Percentiles rank a stretch among this genome's conserved stretches.
These are phyloP conservation scores for Euphorbia corollata DNA, from an alignment of 441 rosid genomes.

Conservation along the genomic window DNA sequence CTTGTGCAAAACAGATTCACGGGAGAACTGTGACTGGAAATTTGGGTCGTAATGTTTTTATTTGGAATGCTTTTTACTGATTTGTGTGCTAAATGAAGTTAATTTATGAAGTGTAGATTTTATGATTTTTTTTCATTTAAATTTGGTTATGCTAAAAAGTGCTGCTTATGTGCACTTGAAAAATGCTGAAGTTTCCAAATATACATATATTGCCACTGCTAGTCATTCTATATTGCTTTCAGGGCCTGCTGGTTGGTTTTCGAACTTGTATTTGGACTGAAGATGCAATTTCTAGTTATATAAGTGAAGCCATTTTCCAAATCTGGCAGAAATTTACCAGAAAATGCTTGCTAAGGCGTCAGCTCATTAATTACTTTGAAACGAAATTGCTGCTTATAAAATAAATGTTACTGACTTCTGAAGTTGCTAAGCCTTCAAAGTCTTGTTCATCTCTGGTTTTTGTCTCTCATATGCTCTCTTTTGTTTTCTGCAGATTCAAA, in stretches of 20 bases:
- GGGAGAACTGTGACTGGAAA: conserved; percentile 35
- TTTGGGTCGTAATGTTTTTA: conserved; percentile 37
- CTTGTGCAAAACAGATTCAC: conserved; percentile 56
- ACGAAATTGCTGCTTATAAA: conserved; percentile 82
- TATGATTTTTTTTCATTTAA: no score
- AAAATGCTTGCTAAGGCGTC: conserved; percentile 93
- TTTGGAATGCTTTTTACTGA: conserved; percentile 61
- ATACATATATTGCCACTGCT: conserved; percentile 74
- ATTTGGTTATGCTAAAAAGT: conserved; percentile 71
- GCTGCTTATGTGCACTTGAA: conserved; percentile 90
- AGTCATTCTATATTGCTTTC: conserved; percentile 79
- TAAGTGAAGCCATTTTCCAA: neutral
- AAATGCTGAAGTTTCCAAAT: conserved; percentile 72
- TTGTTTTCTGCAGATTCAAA: conserved; percentile 52
- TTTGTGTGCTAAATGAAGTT: conserved; percentile 81
- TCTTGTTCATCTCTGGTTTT: neutral
- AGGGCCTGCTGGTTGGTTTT: conserved; percentile 73
- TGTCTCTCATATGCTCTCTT: neutral
- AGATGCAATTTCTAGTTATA: neutral
- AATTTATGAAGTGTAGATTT: no score
- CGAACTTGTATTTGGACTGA: neutral
- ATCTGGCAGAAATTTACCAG: conserved; percentile 63
- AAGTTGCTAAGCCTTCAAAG: neutral
- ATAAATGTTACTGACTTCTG: conserved; percentile 74
- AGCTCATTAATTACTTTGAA: conserved; percentile 80